Percentiles rank a stretch among this genome's conserved stretches.
phyloP scores from a whole-genome alignment of 2,329 filamentous ascomycete species.

The Colletotrichum scovillei region DNA sequence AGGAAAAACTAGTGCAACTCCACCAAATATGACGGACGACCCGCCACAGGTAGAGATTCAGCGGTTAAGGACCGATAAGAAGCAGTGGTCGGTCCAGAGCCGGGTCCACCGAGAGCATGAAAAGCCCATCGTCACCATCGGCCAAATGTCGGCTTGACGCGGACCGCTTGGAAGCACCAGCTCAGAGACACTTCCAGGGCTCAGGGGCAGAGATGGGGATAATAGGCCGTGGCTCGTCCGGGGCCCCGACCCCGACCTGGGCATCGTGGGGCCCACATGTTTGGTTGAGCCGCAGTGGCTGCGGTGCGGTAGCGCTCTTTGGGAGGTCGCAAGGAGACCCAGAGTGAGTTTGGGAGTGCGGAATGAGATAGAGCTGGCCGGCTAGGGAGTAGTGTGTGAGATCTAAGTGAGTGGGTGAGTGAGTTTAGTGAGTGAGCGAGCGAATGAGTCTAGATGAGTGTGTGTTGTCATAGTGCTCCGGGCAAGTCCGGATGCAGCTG shows the following conservation, averaged over 20 bases:
- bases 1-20: constrained; percentile 25
- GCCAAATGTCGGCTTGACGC: constrained; percentile 36
- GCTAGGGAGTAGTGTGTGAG: background rate
- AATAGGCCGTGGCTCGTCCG: constrained; percentile 10
- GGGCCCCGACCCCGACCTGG: constrained; percentile 6
- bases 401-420: background rate
- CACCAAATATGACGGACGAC: constrained; percentile 20
- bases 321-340: background rate
- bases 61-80: constrained; percentile 37
- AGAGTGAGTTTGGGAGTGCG: too few species aligned
- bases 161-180: constrained; percentile 8
- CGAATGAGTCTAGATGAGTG: background rate
- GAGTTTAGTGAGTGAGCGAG: background rate
- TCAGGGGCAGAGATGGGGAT: background rate
- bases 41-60: constrained; percentile 31
- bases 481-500: constrained; percentile 26
- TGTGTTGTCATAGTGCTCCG: background rate
- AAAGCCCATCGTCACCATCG: constrained; percentile 32
- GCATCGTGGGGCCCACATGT: background rate
- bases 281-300: constrained; percentile 1
- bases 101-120: constrained; percentile 34
- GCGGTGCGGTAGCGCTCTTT: background rate
- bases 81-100: constrained; percentile 30
- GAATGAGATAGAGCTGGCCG: background rate
- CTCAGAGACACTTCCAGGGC: background rate